phyloP scores from a whole-genome alignment of 2,329 filamentous ascomycete genomes.

The Colletotrichum sojae region DNA sequence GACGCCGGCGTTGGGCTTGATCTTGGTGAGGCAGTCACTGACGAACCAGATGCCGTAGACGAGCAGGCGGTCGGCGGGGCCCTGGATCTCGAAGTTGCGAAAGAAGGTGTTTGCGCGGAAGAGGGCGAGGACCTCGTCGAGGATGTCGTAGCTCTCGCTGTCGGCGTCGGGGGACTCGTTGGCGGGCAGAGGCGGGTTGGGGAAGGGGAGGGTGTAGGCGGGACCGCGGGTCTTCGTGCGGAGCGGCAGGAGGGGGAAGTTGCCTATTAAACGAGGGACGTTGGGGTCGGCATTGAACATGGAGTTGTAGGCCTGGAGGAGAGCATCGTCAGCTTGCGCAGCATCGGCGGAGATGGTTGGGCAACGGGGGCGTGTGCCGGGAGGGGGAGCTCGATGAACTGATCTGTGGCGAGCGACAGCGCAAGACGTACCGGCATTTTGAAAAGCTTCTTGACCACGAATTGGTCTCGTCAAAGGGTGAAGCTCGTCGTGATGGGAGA shows the following conservation, averaged over 20 bases:
- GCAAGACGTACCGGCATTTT: conserved; percentile 62
- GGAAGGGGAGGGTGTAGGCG: conserved; percentile 83
- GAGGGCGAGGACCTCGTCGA: conserved; percentile 92
- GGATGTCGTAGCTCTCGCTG: conserved; percentile 93
- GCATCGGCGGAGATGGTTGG: background rate
- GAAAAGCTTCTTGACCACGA: conserved; percentile 44
- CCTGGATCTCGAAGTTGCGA: conserved; percentile 99
- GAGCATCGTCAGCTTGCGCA: conserved; percentile 44
- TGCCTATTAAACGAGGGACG: conserved; percentile 76
- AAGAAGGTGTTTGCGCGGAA: conserved; percentile 99
- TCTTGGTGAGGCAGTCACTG: conserved; percentile 90
- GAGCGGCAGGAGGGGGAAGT: conserved; percentile 94
- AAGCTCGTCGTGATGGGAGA: conserved; percentile 35
- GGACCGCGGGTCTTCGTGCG: conserved; percentile 97
- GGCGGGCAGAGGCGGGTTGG: conserved; percentile 69
- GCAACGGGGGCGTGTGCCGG: background rate
- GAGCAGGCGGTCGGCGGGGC: conserved; percentile 91
- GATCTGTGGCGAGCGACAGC: background rate
- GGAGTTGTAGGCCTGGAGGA: conserved; percentile 90
- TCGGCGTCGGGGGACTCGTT: conserved; percentile 82
- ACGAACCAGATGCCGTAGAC: conserved; percentile 98
- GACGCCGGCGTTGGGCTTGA: conserved; percentile 79
- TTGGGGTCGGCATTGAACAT: conserved; percentile 91
- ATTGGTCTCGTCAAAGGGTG: conserved; percentile 39
- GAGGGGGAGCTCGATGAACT: background rate